Conservation (phyloP, 192 early-diverging fungal genomes). For the Entomortierella chlamydospora region DNA sequence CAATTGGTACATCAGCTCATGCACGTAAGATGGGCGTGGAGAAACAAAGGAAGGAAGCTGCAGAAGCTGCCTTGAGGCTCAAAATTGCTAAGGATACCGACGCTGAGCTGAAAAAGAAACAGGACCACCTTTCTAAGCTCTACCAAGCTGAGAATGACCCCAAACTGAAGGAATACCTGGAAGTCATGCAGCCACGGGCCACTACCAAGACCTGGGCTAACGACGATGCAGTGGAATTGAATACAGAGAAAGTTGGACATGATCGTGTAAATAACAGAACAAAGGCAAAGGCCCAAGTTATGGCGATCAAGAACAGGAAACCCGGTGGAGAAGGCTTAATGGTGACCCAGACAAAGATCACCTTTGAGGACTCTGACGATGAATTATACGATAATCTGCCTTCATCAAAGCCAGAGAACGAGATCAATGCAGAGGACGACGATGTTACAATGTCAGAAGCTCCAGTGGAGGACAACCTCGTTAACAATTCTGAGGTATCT, state of each 20-base stretch:
- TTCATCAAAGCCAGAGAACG: constrained; percentile 55
- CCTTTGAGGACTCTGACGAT: constrained; percentile 77
- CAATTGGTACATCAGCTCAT: constrained; percentile 86
- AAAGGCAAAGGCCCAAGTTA: constrained; percentile 56
- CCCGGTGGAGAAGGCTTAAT: constrained; percentile 70
- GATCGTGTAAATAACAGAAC: constrained; percentile 31
- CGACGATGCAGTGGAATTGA: constrained; percentile 75
- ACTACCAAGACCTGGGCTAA: constrained; percentile 90
- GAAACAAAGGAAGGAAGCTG: constrained; percentile 56
- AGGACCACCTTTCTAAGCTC: constrained; percentile 59
- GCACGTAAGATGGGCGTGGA: constrained; percentile 59
- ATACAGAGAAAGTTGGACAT: constrained; percentile 48
- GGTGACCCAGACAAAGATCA: constrained; percentile 70
- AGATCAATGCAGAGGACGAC: constrained; percentile 44
- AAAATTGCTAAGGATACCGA: constrained; percentile 46
- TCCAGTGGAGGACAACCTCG: constrained; percentile 56
- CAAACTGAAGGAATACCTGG: constrained; percentile 88
- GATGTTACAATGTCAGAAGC: constrained; percentile 62
- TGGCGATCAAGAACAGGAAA: constrained; percentile 65
- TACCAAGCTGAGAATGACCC: constrained; percentile 78
- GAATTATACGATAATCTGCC: constrained; percentile 81
- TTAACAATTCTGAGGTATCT: constrained; percentile 56
- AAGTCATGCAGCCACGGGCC: constrained; percentile 88
- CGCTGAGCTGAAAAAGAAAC: constrained; percentile 60
- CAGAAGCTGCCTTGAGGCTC: constrained; percentile 27